These are phyloP conservation scores for Murraya koenigii DNA, from an alignment of 345 rosid species.

Conservation along the genomic window DNA sequence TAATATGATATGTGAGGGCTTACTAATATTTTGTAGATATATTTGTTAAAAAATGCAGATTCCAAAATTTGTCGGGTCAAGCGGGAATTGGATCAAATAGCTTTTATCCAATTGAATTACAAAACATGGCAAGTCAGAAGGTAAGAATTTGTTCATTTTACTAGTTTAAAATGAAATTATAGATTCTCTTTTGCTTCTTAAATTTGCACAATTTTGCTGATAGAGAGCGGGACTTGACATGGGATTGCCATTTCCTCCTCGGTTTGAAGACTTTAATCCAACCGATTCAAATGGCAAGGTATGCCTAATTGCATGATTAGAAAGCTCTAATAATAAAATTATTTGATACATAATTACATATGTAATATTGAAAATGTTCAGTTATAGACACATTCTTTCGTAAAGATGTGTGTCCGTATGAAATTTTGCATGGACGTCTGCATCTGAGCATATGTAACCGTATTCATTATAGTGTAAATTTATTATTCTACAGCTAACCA, in stretches of 20 bases:
- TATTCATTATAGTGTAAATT: too few species aligned
- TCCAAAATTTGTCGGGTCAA: slow-evolving; percentile 3
- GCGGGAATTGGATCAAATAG: not conserved
- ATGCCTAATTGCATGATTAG: not conserved
- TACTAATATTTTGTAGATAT: not conserved
- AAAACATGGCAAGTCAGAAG: not conserved
- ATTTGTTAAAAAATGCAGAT: not conserved
- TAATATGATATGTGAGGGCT: too few species aligned
- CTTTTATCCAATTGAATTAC: slow-evolving; percentile 2
- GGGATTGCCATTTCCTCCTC: not conserved
- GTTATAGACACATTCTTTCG: too few species aligned
- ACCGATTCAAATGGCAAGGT: not conserved
- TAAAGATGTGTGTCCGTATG: too few species aligned
- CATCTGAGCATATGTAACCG: too few species aligned
- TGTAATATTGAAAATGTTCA: too few species aligned
- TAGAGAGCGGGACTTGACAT: not conserved
- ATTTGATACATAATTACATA: too few species aligned
- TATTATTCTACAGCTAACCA: too few species aligned
- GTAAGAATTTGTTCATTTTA: not conserved
- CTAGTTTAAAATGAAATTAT: not conserved
- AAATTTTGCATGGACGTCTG: too few species aligned
- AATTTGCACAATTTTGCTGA: not conserved
- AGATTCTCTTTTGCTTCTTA: not conserved
- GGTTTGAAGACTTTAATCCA: not conserved
- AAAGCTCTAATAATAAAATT: not conserved